These are phyloP conservation scores for Pythium rishiriense DNA, from an alignment of 352 stramenopile species.

Conservation along the genomic window DNA sequence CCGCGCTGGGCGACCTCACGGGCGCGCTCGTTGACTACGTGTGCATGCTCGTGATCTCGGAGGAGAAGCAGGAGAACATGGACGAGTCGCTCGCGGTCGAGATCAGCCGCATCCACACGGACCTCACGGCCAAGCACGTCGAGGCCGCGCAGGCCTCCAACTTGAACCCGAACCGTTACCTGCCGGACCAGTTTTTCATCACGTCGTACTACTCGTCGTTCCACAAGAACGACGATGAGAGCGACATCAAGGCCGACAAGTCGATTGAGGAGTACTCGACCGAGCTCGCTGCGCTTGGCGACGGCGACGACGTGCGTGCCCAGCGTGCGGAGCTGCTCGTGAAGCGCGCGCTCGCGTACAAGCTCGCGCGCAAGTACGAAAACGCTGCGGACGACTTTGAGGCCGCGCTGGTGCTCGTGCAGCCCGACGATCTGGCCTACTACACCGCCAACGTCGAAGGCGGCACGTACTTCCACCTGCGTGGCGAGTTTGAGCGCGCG, in stretches of 20 bases:
- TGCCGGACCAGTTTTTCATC: conserved; percentile 83
- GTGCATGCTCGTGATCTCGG: conserved; percentile 73
- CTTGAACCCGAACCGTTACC: conserved; percentile 53
- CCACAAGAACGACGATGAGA: conserved; percentile 77
- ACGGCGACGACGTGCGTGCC: conserved; percentile 29
- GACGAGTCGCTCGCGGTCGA: conserved; percentile 68
- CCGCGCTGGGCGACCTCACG: conserved; percentile 42
- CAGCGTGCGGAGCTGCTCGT: conserved; percentile 57
- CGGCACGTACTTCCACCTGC: conserved; percentile 75
- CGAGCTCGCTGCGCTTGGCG: conserved; percentile 44
- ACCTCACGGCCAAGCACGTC: conserved; percentile 70
- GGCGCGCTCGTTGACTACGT: conserved; percentile 81
- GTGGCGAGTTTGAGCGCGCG: conserved; percentile 69
- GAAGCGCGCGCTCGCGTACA: conserved; percentile 61
- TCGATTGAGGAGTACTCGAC: conserved; percentile 55
- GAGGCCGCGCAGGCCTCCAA: conserved; percentile 60
- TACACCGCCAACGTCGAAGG: conserved; percentile 80
- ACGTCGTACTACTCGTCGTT: conserved; percentile 88
- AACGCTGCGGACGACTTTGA: conserved; percentile 60
- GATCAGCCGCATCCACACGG: conserved; percentile 76
- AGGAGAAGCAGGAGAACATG: conserved; percentile 75
- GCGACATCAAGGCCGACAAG: conserved; percentile 57
- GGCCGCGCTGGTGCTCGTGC: conserved; percentile 46
- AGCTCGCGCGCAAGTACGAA: conserved; percentile 71
- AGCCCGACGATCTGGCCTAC: conserved; percentile 51